Evolutionary conservation across 306 rosid genomes (phyloP).

Genomic region (Citrullus amarus): DNA sequence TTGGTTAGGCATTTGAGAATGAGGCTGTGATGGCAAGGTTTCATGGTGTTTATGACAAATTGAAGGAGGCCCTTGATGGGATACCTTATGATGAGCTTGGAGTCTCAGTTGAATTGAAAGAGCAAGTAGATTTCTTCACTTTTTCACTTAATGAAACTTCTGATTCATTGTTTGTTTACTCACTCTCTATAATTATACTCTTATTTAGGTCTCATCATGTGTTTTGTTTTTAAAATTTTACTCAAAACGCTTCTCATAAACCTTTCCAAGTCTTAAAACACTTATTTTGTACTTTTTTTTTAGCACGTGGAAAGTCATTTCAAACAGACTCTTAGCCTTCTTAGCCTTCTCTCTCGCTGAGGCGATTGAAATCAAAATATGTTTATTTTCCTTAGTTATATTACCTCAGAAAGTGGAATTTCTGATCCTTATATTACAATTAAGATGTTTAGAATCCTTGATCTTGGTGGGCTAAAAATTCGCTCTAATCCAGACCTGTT

Average conservation of each 20-base stretch:
- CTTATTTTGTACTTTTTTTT: no score
- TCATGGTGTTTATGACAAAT: slow-evolving; percentile 40
- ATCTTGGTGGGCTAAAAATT: background rate
- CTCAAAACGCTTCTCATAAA: no score
- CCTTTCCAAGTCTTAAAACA: no score
- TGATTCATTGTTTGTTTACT: background rate
- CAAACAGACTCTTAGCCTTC: background rate
- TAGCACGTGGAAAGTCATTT: background rate
- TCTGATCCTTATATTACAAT: background rate
- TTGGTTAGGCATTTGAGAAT: slow-evolving; percentile 47
- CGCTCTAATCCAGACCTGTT: background rate
- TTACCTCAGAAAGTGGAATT: background rate
- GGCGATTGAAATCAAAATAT: background rate
- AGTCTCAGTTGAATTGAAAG: slow-evolving; percentile 59
- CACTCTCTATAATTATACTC: background rate
- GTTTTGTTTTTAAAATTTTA: background rate
- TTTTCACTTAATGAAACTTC: background rate
- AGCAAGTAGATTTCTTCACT: slow-evolving; percentile 36
- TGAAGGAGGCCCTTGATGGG: slow-evolving; percentile 38
- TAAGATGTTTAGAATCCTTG: background rate
- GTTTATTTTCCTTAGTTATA: background rate
- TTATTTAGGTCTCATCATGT: background rate
- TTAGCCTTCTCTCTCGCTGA: no score
- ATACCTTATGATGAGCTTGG: slow-evolving; percentile 54
- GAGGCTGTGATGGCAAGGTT: slow-evolving; percentile 62